phyloP scores from a whole-genome alignment of 768 basidiomycete species.

The Hypsizygus marmoreus region DNA sequence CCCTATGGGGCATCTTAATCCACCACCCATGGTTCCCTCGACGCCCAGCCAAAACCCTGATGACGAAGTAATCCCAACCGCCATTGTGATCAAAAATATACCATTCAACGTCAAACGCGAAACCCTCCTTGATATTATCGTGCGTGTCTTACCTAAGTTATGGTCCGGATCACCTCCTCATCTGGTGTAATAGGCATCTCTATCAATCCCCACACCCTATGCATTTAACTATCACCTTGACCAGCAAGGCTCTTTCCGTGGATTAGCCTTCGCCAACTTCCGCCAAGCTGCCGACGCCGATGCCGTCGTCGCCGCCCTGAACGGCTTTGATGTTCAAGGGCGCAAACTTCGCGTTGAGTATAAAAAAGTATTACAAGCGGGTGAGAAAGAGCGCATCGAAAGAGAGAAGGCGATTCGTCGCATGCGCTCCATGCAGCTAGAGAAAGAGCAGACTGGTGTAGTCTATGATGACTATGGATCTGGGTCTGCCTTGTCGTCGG shows the following conservation, averaged over 20 bases:
- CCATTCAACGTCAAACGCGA: slow-evolving; percentile 98
- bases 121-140: slow-evolving; percentile 94
- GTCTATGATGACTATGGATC: slow-evolving; percentile 78
- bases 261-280: slow-evolving; percentile 98
- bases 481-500: slow-evolving; percentile 57
- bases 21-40: slow-evolving; percentile 47
- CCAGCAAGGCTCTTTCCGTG: slow-evolving; percentile 94
- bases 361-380: slow-evolving; percentile 98
- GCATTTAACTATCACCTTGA: slow-evolving; percentile 99
- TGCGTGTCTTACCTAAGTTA: slow-evolving; percentile 42
- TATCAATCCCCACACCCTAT: slow-evolving; percentile 94
- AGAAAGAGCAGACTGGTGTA: slow-evolving; percentile 69
- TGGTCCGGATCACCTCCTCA: slow-evolving; percentile 14
- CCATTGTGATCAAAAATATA: slow-evolving; percentile 99
- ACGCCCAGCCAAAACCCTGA: slow-evolving; percentile 59
- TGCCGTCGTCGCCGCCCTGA: slow-evolving; percentile 92
- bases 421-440: slow-evolving; percentile 96
- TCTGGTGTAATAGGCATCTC: slow-evolving; percentile 61
- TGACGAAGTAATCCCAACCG: slow-evolving; percentile 97
- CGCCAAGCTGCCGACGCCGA: slow-evolving; percentile 89
- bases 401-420: slow-evolving; percentile 96
- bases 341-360: slow-evolving; percentile 98
- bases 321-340: slow-evolving; percentile 95
- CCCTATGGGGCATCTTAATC: slow-evolving; percentile 51
- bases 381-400: slow-evolving; percentile 98